phyloP scores from a whole-genome alignment of 768 basidiomycete genomes.

The Mycena latifolia region DNA sequence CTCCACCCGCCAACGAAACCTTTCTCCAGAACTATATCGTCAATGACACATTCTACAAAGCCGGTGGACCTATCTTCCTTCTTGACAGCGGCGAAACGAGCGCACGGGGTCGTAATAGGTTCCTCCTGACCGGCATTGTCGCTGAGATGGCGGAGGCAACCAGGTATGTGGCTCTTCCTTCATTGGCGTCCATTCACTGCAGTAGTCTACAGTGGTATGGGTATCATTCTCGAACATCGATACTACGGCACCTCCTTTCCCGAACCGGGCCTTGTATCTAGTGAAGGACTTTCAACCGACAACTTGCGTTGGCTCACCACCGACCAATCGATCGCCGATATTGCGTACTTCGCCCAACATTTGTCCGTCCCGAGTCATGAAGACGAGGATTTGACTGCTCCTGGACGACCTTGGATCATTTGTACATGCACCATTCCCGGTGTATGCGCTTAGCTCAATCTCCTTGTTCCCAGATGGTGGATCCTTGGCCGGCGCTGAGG shows the following conservation, averaged over 20 bases:
- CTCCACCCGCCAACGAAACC: conserved; percentile 21
- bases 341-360: conserved; percentile 31
- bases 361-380: conserved; percentile 21
- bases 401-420: conserved; percentile 29
- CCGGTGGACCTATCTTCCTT: conserved; percentile 31
- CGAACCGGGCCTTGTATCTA: conserved; percentile 8
- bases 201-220: conserved; percentile 23
- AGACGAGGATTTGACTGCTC: conserved; percentile 27
- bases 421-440: conserved; percentile 11
- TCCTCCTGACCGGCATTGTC: conserved; percentile 26
- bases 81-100: conserved; percentile 30
- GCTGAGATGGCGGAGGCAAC: conserved; percentile 29
- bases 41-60: conserved; percentile 32
- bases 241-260: conserved; percentile 31
- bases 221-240: conserved; percentile 28
- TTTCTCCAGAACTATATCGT: conserved; percentile 26
- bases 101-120: conserved; percentile 14
- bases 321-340: conserved; percentile 30
- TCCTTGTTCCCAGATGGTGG: conserved; percentile 23
- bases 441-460: background rate
- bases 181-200: background rate
- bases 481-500: conserved; percentile 28
- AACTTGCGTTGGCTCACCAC: conserved; percentile 31
- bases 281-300: conserved; percentile 25
- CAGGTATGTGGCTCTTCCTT: conserved; percentile 7